Percentiles rank a stretch among this genome's conserved stretches.
These are phyloP conservation scores for Arthrinium phaeospermum DNA, from an alignment of 2,329 filamentous ascomycete genomes.

Conservation along the genomic window DNA sequence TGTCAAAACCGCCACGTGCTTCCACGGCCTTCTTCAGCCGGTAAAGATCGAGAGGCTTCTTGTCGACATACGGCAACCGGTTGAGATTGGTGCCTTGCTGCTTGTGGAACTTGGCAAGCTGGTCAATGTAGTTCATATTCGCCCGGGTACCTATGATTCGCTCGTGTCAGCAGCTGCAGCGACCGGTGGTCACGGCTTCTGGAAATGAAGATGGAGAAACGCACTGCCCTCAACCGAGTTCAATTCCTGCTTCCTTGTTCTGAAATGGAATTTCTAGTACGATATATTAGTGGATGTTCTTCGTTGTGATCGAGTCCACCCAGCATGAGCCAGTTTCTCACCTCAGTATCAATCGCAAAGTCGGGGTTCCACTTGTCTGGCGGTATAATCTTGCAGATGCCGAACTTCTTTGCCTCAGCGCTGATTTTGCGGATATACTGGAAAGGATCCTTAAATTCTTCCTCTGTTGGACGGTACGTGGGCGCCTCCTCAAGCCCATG, in stretches of 20 bases:
- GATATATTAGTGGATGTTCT: neutral
- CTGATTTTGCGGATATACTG: constrained; percentile 93
- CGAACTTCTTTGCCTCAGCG: constrained; percentile 84
- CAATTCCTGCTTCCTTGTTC: constrained; percentile 92
- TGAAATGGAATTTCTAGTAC: constrained; percentile 90
- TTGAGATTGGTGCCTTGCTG: constrained; percentile 94
- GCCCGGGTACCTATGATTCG: constrained; percentile 77
- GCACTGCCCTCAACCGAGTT: constrained; percentile 98
- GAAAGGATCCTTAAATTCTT: constrained; percentile 94
- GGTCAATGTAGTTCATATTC: constrained; percentile 94
- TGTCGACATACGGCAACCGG: constrained; percentile 94
- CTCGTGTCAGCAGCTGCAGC: constrained; percentile 1
- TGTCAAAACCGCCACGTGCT: constrained; percentile 90
- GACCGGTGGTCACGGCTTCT: constrained; percentile 25
- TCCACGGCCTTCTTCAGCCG: constrained; percentile 97
- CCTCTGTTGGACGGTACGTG: constrained; percentile 86
- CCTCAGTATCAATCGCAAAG: constrained; percentile 97
- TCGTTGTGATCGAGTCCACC: neutral
- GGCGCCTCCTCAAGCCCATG: constrained; percentile 90
- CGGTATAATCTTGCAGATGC: constrained; percentile 94
- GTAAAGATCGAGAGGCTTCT: constrained; percentile 93
- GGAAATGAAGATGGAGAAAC: constrained; percentile 41
- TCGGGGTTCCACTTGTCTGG: constrained; percentile 92
- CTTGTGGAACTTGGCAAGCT: constrained; percentile 94
- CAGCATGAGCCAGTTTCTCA: constrained; percentile 50